Conservation (phyloP, 345 rosid species). For the Gossypium arboreum region DNA sequence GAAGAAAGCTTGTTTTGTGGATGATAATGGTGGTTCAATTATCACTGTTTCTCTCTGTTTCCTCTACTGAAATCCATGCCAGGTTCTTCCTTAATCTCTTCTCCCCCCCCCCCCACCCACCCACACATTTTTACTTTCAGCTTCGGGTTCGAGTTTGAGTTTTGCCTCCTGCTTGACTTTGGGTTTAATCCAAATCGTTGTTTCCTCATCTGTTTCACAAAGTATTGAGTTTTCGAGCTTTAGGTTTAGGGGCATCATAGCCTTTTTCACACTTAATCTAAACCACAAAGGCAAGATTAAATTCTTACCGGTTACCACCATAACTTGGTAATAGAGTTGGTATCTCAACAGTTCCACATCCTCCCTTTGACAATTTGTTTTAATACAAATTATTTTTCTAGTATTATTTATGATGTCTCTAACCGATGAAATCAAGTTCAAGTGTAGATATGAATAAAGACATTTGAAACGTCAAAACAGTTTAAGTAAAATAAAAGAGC, state of each 20-base stretch:
- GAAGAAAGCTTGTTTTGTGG: neutral
- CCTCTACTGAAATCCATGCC: neutral
- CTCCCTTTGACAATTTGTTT: neutral
- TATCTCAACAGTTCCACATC: neutral
- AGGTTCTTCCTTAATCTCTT: slow-evolving; percentile 29
- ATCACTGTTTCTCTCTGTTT: slow-evolving; percentile 10
- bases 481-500: neutral
- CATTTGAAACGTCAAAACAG: neutral
- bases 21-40: neutral
- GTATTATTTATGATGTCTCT: too few species aligned
- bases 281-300: neutral
- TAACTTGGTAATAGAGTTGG: neutral
- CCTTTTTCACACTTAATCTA: slow-evolving; percentile 1
- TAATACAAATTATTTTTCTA: too few species aligned
- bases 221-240: neutral
- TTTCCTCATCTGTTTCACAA: neutral
- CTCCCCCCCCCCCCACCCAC: too few species aligned
- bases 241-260: neutral
- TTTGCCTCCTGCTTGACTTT: too few species aligned
- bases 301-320: neutral
- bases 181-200: too few species aligned
- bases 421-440: too few species aligned
- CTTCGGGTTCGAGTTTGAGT: too few species aligned
- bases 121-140: too few species aligned
- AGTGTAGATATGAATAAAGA: too few species aligned